A percentile compares a stretch with the other conserved stretches of the same genome.
phyloP scores from a whole-genome alignment of 2,329 filamentous ascomycete genomes.

The Nigrospora sphaerica region DNA sequence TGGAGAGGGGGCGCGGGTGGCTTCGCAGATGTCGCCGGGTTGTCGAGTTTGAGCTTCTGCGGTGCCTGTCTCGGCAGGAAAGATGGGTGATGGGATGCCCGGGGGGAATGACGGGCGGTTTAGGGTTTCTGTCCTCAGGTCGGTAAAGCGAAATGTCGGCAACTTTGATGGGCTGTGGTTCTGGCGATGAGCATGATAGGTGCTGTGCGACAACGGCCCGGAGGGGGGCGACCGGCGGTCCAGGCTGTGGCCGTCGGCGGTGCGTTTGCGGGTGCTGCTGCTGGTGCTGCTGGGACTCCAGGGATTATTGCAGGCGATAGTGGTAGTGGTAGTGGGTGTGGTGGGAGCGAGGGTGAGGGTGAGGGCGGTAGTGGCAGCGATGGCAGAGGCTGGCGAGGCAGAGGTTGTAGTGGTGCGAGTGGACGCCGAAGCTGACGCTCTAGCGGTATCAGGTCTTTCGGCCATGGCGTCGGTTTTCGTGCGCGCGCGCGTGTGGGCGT shows the following conservation, averaged over 20 bases:
- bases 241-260: too few species aligned
- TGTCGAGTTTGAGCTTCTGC: constrained; percentile 12
- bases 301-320: background rate
- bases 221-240: background rate
- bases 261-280: too few species aligned
- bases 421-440: constrained; percentile 2
- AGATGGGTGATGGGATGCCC: constrained; percentile 31
- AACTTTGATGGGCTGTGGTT: constrained; percentile 49
- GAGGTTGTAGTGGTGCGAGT: background rate
- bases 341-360: background rate
- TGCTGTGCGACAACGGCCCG: constrained; percentile 7
- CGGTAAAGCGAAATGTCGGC: constrained; percentile 46
- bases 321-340: constrained; percentile 6
- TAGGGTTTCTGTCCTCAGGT: constrained; percentile 33
- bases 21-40: constrained; percentile 9
- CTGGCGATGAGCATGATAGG: constrained; percentile 40
- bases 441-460: too few species aligned
- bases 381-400: constrained; percentile 2
- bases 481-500: too few species aligned
- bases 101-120: constrained; percentile 25
- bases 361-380: background rate
- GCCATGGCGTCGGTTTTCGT: too few species aligned
- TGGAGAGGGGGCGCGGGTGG: too few species aligned
- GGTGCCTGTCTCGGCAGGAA: constrained; percentile 19
- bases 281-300: background rate